Base-by-base conservation (phyloP, 2,329 filamentous ascomycete species). In the Arthrobotrys sinensis region DNA sequence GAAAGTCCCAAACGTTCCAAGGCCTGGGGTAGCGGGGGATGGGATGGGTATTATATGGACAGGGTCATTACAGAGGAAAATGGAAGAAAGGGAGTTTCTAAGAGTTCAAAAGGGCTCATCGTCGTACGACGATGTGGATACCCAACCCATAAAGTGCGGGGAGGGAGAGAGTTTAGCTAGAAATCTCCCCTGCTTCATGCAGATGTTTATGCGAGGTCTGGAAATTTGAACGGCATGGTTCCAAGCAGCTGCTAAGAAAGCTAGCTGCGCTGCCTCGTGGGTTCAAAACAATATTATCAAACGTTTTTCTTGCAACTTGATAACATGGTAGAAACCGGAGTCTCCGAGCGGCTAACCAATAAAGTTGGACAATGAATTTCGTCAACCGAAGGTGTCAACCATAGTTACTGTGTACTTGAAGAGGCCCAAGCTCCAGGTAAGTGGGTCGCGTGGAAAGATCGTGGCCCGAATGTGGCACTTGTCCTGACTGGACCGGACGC, bases 361-460 rank as follows among this genome's bases (percentile, higher is more conserved):
- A 34, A 34, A 21, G 45, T 53, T 36, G 45, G 24, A 12, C n/a
- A 32, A 28, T 24, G 36, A 38, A 38, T 57, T 57, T 45, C 38
- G 46, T 60, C 45, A 50, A 16, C 60, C 69, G 55, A 76, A 43
- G 60, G 36, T 70, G 24, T 69, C 72, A 76, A 68, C 65, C 48
- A 19, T 16, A 64, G 45, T 21, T 71, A 14, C 50, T 53, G 4
- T 28, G 24, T 28, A 28, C 24, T 28, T 4, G 52, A 48, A 77
- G 46, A 53, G 73, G 73, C 21, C 73, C 60, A 71, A 77, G 66
- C 73, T 71, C 66, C 60, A 52, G 60, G 73, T 52, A 62, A 24
- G 60, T 77, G 66, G 73, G 66, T 71, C 65, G 50, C 43, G 55
- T 68, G 36, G 46, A 69, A 46, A 48, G 28, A 50, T 65, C 63